These are phyloP conservation scores for Alternaria incomplexa DNA, from an alignment of 2,329 filamentous ascomycete genomes.

Conservation along the genomic window DNA sequence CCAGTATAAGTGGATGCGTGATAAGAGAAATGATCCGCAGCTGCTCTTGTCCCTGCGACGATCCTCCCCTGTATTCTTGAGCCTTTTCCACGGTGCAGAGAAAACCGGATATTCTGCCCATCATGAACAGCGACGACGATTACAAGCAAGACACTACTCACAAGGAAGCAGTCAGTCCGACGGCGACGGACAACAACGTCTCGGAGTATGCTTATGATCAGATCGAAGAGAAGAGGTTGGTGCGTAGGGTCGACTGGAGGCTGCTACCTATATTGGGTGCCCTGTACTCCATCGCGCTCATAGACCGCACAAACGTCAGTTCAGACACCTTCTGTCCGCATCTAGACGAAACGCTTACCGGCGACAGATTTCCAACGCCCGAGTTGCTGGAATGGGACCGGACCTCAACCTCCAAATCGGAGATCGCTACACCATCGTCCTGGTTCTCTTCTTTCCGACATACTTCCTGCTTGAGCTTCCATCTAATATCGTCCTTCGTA, in stretches of 20 bases:
- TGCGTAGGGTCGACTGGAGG: constrained; percentile 45
- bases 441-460: constrained; percentile 35
- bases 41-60: background rate
- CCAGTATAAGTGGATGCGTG: constrained; percentile 7
- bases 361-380: constrained; percentile 29
- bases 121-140: constrained; percentile 21
- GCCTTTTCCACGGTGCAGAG: background rate
- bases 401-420: constrained; percentile 31
- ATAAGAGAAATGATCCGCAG: background rate
- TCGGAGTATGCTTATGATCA: constrained; percentile 17
- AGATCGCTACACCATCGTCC: constrained; percentile 31
- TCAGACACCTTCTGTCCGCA: fast-evolving
- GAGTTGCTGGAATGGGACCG: constrained; percentile 34
- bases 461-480: constrained; percentile 34
- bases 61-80: background rate
- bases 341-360: background rate
- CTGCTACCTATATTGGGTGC: constrained; percentile 49
- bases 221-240: constrained; percentile 25
- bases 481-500: constrained; percentile 32
- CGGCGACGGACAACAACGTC: background rate
- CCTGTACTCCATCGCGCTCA: constrained; percentile 47
- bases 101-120: background rate
- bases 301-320: constrained; percentile 45
- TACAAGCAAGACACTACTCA: constrained; percentile 10
- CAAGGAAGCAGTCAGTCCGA: constrained; percentile 14